Conservation (phyloP, 2,329 filamentous ascomycete genomes). For the Ceratocystis albifundus region DNA sequence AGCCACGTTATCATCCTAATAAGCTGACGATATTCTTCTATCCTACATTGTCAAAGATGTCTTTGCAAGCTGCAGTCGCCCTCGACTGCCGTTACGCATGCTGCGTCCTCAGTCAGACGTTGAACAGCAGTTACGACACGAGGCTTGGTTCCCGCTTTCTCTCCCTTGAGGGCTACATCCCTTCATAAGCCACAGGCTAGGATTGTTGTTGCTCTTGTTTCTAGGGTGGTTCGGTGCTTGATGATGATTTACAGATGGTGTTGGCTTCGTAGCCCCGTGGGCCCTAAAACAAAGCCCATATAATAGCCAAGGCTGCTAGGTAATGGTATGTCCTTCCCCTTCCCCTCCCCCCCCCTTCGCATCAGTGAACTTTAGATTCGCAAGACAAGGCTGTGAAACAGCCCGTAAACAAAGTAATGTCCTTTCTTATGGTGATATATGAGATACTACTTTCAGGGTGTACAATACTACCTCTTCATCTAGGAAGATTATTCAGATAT, state of each 20-base stretch:
- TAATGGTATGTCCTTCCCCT: too few species aligned
- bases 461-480: background rate
- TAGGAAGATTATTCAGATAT: background rate
- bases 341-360: too few species aligned
- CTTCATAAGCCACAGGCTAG: background rate
- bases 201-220: background rate
- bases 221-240: background rate
- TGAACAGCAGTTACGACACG: too few species aligned
- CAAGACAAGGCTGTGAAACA: constrained; percentile 9
- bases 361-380: background rate
- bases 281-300: background rate
- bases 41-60: too few species aligned
- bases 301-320: background rate
- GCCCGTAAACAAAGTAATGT: background rate
- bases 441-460: background rate
- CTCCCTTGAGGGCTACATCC: too few species aligned
- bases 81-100: too few species aligned
- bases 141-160: too few species aligned
- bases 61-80: too few species aligned
- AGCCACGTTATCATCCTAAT: too few species aligned
- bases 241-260: background rate
- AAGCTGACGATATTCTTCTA: too few species aligned
- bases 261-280: background rate
- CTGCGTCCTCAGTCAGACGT: too few species aligned
- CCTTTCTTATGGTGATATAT: background rate